phyloP scores from a whole-genome alignment of 768 basidiomycete species.

The Pisolithus tinctorius region DNA sequence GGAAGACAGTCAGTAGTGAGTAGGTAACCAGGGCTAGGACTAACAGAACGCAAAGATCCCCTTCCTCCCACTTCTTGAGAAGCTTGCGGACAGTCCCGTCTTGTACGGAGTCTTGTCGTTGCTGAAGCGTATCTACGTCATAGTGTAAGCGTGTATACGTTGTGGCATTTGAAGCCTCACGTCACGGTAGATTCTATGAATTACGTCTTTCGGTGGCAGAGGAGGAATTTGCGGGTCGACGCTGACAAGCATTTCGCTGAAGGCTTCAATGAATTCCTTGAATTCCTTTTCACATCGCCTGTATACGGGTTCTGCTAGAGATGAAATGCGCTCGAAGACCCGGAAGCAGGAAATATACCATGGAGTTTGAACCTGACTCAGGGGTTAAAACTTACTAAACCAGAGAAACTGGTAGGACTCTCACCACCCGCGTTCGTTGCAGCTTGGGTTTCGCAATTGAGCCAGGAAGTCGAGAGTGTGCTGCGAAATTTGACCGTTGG shows the following conservation, averaged over 20 bases:
- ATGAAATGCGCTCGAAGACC: neutral
- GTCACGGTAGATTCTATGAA: constrained; percentile 91
- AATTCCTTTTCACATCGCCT: constrained; percentile 78
- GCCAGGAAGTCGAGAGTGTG: constrained; percentile 78
- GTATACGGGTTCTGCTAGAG: constrained; percentile 18
- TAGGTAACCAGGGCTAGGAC: constrained; percentile 19
- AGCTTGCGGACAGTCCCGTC: constrained; percentile 67
- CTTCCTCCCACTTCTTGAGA: constrained; percentile 86
- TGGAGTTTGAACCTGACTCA: constrained; percentile 74
- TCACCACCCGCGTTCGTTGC: constrained; percentile 83
- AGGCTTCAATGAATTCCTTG: constrained; percentile 71
- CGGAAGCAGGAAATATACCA: constrained; percentile 32
- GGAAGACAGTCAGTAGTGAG: constrained; percentile 4
- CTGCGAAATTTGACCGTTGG: constrained; percentile 78
- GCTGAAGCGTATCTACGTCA: constrained; percentile 70
- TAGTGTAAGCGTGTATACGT: constrained; percentile 2
- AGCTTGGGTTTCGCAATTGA: constrained; percentile 63
- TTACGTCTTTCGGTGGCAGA: constrained; percentile 85
- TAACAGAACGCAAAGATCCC: constrained; percentile 83
- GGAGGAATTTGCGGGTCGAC: constrained; percentile 81
- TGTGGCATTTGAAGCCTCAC: constrained; percentile 27
- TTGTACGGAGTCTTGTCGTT: constrained; percentile 98
- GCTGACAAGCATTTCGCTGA: constrained; percentile 60
- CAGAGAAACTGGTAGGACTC: constrained; percentile 6
- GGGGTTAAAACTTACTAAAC: neutral